Conservation (phyloP, 2,329 filamentous ascomycete species). For the Fusarium sp. region DNA sequence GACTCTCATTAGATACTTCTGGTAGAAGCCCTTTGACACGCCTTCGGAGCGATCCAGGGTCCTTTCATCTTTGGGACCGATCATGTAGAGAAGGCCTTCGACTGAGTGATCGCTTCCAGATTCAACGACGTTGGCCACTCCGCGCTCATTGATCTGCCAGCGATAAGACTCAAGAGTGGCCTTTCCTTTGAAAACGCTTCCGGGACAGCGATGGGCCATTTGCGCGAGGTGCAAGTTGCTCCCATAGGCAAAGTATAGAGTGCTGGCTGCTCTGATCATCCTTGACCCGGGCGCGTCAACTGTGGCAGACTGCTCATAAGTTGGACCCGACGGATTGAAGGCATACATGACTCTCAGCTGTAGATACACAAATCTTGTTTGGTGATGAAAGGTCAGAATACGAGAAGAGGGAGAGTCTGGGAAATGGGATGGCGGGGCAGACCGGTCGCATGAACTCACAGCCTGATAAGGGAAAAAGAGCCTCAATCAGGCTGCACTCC, state of each 20-base stretch:
- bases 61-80: not conserved
- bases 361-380: fast-evolving
- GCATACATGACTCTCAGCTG: not conserved
- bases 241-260: constrained; percentile 6
- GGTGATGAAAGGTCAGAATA: not conserved
- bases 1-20: not conserved
- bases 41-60: constrained; percentile 1
- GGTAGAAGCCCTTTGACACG: not conserved
- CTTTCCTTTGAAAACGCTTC: constrained; percentile 6
- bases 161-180: not conserved
- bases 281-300: not conserved
- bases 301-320: not conserved
- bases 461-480: not conserved
- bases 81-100: constrained; percentile 1
- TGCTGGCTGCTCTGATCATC: not conserved
- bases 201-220: constrained; percentile 8
- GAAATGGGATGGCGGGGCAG: not conserved
- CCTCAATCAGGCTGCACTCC: not conserved
- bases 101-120: not conserved
- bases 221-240: constrained; percentile 7
- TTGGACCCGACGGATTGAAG: not conserved
- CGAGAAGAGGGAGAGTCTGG: not conserved
- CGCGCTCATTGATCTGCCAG: constrained; percentile 9
- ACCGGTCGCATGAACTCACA: not conserved
- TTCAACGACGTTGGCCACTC: not conserved